Base-by-base conservation (phyloP, 805 yeast species). In the Kodamaea kakaduensis region DNA sequence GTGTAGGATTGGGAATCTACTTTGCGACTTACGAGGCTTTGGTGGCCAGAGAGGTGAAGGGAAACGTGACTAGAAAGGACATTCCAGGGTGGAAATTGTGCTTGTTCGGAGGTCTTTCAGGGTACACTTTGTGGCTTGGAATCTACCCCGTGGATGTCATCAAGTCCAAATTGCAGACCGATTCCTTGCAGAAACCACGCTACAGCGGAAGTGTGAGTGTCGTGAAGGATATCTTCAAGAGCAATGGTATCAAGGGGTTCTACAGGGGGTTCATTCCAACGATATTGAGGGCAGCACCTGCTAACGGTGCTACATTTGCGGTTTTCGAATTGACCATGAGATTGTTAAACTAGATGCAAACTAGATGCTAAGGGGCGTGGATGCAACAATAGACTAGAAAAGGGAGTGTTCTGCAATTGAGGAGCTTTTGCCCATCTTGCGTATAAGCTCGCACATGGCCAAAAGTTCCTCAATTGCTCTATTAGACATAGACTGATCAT, bases 251-350 rank as follows among this genome's bases (percentile, higher is more conserved):
- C 17, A 69, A 69, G 43, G 95, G 95, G 0, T 84, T 93, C 52
- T 84, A 85, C 63, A 81, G 81, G 61, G 99, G 99, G 1, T 89
- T 94, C 55, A 61, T 78, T 13, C 97, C 98, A 24, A 89, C 97
- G 0, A 77, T 93, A 44, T 66, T 93, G 45, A 82, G 99, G 64
- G 97, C 99, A 32, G 95, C 96, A 3, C 98, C 98, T 1, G 98
- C 94, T 3, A 94, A 93, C 56, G 99, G 96, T 26, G 95, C 94
- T 19, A 94, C 98, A 0, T 93, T 93, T 63, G 82, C 87, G 28
- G 88, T 94, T 2, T 93, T 93, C 57, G 99, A 93, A 60, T 61
- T 83, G 33, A 84, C 96, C 4, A 82, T 89, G 84, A 77, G 95
- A 62, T 47, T 68, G 17, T 53, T 76, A 25, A 12, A n/a, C 8